Evolutionary conservation across 495 filamentous ascomycete genomes (phyloP).

Genomic region (Neurospora sp.): DNA sequence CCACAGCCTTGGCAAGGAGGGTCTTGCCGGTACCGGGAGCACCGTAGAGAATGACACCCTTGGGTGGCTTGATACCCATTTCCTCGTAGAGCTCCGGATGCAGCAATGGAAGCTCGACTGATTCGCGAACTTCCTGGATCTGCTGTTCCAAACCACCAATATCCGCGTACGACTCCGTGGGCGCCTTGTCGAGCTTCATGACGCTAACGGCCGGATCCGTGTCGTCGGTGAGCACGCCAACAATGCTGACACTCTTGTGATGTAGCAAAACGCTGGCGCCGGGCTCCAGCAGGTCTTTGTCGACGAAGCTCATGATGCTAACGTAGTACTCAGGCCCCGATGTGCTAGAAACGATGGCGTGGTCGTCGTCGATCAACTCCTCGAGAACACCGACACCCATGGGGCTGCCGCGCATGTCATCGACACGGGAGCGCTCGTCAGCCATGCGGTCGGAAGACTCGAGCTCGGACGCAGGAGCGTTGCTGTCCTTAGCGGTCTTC

Average conservation of each 20-base stretch:
- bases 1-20: conserved; percentile 91
- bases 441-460: conserved; percentile 70
- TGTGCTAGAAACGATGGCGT: conserved; percentile 95
- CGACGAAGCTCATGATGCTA: conserved; percentile 99
- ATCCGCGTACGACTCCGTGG: conserved; percentile 96
- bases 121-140: conserved; percentile 96
- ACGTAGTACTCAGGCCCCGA: conserved; percentile 99
- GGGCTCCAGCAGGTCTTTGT: conserved; percentile 96
- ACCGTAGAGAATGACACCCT: conserved; percentile 98
- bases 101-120: conserved; percentile 89
- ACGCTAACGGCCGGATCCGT: conserved; percentile 92
- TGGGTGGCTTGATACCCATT: conserved; percentile 99
- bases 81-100: conserved; percentile 98
- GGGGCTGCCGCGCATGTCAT: conserved; percentile 96
- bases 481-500: conserved; percentile 65
- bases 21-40: conserved; percentile 97
- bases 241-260: conserved; percentile 96
- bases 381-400: conserved; percentile 98
- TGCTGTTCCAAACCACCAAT: conserved; percentile 93
- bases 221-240: conserved; percentile 94
- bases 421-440: conserved; percentile 89
- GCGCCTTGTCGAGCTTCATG: conserved; percentile 99
- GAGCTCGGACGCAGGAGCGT: conserved; percentile 47
- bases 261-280: conserved; percentile 92
- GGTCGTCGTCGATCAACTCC: conserved; percentile 99